Percentiles rank a stretch among this genome's conserved stretches.
Evolutionary conservation across 441 rosid species (phyloP).

Genomic region (Mallotus repandus): DNA sequence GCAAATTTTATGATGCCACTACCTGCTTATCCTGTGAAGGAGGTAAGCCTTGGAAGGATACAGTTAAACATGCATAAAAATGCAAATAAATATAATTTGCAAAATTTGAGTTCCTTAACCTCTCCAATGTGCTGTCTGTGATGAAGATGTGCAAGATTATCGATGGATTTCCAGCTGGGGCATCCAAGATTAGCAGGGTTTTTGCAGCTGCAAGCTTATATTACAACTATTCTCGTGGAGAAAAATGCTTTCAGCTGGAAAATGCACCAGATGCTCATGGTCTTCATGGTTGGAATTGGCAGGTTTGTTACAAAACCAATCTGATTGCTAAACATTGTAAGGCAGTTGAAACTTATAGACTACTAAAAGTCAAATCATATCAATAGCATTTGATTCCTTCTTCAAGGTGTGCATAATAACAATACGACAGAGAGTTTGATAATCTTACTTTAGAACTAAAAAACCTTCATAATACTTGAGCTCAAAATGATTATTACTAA

Average conservation of each 20-base stretch:
- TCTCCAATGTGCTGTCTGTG: not conserved
- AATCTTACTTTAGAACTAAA: too few species aligned
- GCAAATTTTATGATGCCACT: constrained; percentile 73
- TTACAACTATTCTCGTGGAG: constrained; percentile 56
- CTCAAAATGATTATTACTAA: not conserved
- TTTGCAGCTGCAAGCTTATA: constrained; percentile 79
- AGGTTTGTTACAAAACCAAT: constrained; percentile 36
- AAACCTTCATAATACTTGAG: not conserved
- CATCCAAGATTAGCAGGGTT: constrained; percentile 51
- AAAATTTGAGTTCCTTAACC: not conserved
- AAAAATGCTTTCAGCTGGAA: constrained; percentile 64
- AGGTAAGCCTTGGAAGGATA: constrained; percentile 32
- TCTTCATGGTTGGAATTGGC: constrained; percentile 73
- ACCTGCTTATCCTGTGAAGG: constrained; percentile 69
- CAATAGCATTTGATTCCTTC: too few species aligned
- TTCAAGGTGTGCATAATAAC: not conserved
- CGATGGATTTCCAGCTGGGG: constrained; percentile 46
- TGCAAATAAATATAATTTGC: not conserved
- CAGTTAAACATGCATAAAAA: not conserved
- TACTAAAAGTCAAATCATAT: not conserved
- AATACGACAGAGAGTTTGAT: not conserved
- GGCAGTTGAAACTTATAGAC: not conserved
- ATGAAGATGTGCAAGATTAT: constrained; percentile 74
- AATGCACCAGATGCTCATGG: constrained; percentile 55
- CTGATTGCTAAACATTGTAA: not conserved